Base-by-base conservation (phyloP, 805 yeast species). In the Nakazawaea molendinolei region DNA sequence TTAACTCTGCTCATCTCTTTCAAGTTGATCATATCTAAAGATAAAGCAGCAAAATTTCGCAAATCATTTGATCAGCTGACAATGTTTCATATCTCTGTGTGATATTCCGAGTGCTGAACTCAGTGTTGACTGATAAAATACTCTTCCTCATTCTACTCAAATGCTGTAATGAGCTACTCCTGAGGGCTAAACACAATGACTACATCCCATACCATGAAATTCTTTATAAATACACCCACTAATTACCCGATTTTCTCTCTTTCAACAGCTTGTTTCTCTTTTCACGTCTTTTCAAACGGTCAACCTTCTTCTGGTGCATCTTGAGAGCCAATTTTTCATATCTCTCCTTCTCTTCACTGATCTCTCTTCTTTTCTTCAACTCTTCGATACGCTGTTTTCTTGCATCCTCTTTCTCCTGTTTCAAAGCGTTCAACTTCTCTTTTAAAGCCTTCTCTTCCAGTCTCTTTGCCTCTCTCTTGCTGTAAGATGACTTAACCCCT, bases 251-350 rank as follows among this genome's bases (percentile, higher is more conserved):
- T 46, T 43, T 56, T 46, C 97, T 95, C 54, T 89, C 97, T 56
- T 80, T 86, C 56, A 89, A 76, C 51, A 87, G 66, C 64, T 90
- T 90, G 65, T 89, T 90, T 63, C 97, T 79, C 81, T 90, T 90
- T 56, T 90, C 98, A 54, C 82, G 79, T 66, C 82, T 79, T 63
- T 83, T 79, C 63, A 90, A 56, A 61, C 98, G 75, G 45, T 87
- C 97, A 27, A 87, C 84, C 66, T 77, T 83, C 78, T 87, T 89
- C 28, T 82, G 82, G 55, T 86, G 90, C 95, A 90, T 85, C 60
- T 82, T 86, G 39, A 74, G 71, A 9, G 95, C 92, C 54, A 90
- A 56, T 52, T 67, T 68, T 51, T 83, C 95, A 53, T 79, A 85
- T 50, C 98, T 74, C 56, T 90, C 97, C 58, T 76, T 76, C 58